phyloP scores from a whole-genome alignment of 2,329 filamentous ascomycete species.

The Ophiostoma sp. region DNA sequence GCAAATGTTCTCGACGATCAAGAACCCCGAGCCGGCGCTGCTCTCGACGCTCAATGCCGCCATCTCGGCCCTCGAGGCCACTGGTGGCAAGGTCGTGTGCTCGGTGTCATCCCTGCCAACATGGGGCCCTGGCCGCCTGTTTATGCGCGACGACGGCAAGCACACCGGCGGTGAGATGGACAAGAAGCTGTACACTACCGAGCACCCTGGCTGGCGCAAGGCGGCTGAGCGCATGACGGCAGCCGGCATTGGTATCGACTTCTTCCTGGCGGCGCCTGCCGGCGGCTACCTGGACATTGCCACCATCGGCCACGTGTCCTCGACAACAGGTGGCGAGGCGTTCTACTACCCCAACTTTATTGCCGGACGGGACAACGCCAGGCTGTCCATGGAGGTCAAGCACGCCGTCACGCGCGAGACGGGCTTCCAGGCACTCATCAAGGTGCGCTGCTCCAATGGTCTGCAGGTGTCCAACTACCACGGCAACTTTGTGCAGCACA shows the following conservation, averaged over 20 bases:
- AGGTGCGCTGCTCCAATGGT: conserved; percentile 95
- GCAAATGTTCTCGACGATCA: conserved; percentile 80
- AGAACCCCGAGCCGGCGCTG: conserved; percentile 87
- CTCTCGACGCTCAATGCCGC: conserved; percentile 82
- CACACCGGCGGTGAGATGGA: conserved; percentile 83
- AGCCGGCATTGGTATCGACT: conserved; percentile 82
- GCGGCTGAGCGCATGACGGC: conserved; percentile 84
- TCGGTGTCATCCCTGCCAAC: conserved; percentile 86
- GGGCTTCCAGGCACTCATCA: conserved; percentile 95
- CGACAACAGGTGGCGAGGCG: conserved; percentile 88
- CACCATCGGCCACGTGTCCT: conserved; percentile 85
- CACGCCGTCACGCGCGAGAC: conserved; percentile 88
- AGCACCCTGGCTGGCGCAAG: conserved; percentile 86
- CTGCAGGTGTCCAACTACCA: conserved; percentile 92
- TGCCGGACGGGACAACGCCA: conserved; percentile 77
- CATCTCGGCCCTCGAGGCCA: conserved; percentile 77
- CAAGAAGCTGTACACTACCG: conserved; percentile 87
- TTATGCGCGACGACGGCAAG: conserved; percentile 85
- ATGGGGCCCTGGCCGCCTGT: conserved; percentile 82
- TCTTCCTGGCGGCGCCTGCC: conserved; percentile 89
- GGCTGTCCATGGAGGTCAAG: conserved; percentile 79
- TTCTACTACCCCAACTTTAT: conserved; percentile 98
- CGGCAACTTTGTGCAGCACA: conserved; percentile 94
- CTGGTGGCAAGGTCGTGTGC: conserved; percentile 89
- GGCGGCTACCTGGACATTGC: conserved; percentile 92